These are phyloP conservation scores for Francoa sonchifolia DNA, from an alignment of 441 rosid species.

Conservation along the genomic window DNA sequence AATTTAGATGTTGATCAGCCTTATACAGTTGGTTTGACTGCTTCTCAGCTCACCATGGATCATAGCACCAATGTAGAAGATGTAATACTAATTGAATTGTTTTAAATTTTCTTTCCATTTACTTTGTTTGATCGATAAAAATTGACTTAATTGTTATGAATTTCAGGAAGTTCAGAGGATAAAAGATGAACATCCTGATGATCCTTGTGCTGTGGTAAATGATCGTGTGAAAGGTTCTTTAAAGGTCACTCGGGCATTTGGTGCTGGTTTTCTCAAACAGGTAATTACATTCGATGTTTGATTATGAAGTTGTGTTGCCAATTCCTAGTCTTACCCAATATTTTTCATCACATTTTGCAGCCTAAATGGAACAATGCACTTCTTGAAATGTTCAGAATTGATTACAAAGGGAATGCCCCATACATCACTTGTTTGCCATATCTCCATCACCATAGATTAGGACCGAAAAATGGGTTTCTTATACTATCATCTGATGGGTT, in stretches of 20 bases:
- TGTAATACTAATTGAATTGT: constrained; percentile 16
- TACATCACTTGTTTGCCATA: constrained; percentile 67
- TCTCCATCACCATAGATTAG: constrained; percentile 70
- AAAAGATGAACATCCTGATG: constrained; percentile 64
- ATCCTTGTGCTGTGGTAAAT: constrained; percentile 47
- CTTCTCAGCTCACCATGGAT: constrained; percentile 50
- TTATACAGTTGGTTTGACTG: constrained; percentile 16
- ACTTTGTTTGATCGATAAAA: not conserved
- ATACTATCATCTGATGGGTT: constrained; percentile 82
- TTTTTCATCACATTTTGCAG: constrained; percentile 27
- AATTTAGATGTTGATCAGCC: constrained; percentile 10
- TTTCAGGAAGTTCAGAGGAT: constrained; percentile 81
- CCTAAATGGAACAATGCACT: constrained; percentile 86
- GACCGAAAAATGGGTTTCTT: constrained; percentile 64
- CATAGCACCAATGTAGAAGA: constrained; percentile 47
- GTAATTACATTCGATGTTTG: constrained; percentile 18
- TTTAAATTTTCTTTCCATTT: not conserved
- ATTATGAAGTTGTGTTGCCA: not conserved
- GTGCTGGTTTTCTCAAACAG: constrained; percentile 94
- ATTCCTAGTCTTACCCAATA: constrained; percentile 3
- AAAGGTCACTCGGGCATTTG: constrained; percentile 94
- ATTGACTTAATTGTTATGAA: not conserved
- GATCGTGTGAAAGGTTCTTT: constrained; percentile 88
- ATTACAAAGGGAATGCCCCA: constrained; percentile 68
- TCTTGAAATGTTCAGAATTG: constrained; percentile 79